Conservation (phyloP, 495 filamentous ascomycete species). For the Annulohypoxylon stygium region DNA sequence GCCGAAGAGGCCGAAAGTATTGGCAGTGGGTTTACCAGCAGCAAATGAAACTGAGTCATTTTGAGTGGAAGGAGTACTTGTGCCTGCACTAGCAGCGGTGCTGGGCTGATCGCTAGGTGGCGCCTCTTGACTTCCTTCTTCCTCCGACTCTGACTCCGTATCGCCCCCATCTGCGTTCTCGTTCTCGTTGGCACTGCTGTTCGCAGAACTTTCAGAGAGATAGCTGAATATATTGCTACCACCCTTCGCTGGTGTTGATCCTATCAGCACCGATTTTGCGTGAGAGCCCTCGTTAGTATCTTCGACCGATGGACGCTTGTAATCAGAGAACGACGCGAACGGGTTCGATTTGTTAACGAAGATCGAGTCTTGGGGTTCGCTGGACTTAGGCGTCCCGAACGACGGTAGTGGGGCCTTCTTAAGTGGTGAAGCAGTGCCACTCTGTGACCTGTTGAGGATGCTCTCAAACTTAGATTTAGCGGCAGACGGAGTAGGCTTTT, state of each 20-base stretch:
- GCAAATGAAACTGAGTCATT: constrained; percentile 42
- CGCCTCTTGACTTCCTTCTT: constrained; percentile 58
- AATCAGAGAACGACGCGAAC: constrained; percentile 41
- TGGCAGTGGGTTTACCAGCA: constrained; percentile 37
- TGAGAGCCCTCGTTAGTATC: constrained; percentile 1
- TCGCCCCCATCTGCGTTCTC: constrained; percentile 63
- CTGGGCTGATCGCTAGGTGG: constrained; percentile 52
- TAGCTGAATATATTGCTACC: constrained; percentile 72
- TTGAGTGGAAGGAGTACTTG: constrained; percentile 53
- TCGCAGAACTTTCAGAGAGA: constrained; percentile 66
- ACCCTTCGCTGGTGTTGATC: constrained; percentile 33
- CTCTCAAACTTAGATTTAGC: constrained; percentile 63
- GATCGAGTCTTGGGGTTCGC: constrained; percentile 35
- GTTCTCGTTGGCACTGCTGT: constrained; percentile 60
- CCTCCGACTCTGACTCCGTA: constrained; percentile 58
- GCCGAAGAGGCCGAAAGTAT: constrained; percentile 67
- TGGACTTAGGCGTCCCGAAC: constrained; percentile 43
- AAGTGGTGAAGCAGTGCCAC: constrained; percentile 33
- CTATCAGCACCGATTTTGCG: constrained; percentile 37
- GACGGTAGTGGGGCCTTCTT: constrained; percentile 36
- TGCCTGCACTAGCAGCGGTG: constrained; percentile 49
- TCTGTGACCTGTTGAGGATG: constrained; percentile 56
- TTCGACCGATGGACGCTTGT: constrained; percentile 30
- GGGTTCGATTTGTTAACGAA: constrained; percentile 48
- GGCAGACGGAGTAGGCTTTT: constrained; percentile 67